phyloP scores from a whole-genome alignment of 306 rosid genomes.

The Prunus mume region DNA sequence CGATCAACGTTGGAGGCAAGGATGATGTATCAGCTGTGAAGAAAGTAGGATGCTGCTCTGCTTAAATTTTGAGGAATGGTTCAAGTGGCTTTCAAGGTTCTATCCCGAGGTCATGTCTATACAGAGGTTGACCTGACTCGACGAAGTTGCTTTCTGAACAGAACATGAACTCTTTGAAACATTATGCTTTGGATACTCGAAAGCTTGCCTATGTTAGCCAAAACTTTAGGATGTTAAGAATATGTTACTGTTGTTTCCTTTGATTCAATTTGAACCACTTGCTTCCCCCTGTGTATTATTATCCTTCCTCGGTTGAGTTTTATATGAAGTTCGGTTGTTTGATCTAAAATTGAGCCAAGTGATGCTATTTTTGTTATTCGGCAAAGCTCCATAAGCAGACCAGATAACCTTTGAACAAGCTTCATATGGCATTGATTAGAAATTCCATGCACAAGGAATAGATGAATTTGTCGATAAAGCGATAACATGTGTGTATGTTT shows the following conservation, averaged over 20 bases:
- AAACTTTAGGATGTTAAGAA: conserved; percentile 25
- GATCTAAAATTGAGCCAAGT: neutral
- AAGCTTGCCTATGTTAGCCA: conserved; percentile 20
- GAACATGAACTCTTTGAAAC: conserved; percentile 26
- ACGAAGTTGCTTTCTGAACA: conserved; percentile 29
- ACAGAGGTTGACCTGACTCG: conserved; percentile 30
- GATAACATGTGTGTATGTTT: no score
- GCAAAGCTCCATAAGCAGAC: no score
- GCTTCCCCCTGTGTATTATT: conserved; percentile 22
- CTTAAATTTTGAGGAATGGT: conserved; percentile 29
- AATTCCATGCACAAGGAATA: no score
- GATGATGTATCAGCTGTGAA: conserved; percentile 79
- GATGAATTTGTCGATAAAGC: no score
- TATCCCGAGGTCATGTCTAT: conserved; percentile 34
- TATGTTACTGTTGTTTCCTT: conserved; percentile 12
- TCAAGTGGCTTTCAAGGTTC: conserved; percentile 11
- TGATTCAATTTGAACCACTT: conserved; percentile 19
- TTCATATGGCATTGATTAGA: no score
- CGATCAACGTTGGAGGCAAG: conserved; percentile 55
- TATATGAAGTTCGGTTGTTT: neutral
- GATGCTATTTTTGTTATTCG: no score
- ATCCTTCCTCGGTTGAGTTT: conserved; percentile 9
- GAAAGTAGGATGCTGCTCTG: conserved; percentile 61
- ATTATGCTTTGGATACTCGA: conserved; percentile 25
- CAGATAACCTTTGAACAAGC: neutral